A percentile compares a stretch with the other conserved stretches of the same genome.
Conservation (phyloP, 2,329 filamentous ascomycete genomes). For the Stagonosporopsis vannaccii region DNA sequence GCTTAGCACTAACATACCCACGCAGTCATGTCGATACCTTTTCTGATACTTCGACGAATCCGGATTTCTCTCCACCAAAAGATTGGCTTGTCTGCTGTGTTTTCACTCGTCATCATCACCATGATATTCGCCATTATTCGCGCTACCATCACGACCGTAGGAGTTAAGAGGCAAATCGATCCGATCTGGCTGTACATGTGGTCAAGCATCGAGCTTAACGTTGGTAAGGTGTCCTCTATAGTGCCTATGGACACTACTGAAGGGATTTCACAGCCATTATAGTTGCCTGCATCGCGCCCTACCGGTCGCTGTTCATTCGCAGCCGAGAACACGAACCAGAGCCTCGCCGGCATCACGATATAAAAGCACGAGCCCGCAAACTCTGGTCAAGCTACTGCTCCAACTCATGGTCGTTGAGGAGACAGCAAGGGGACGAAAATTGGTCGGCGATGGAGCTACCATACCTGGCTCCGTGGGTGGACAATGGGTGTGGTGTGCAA, state of each 20-base stretch:
- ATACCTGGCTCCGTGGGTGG: neutral
- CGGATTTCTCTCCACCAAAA: constrained; percentile 10
- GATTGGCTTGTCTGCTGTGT: constrained; percentile 11
- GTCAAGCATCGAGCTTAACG: constrained; percentile 13
- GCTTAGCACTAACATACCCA: neutral
- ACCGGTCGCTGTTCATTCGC: constrained; percentile 14
- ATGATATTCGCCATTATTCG: constrained; percentile 18
- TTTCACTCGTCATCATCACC: constrained; percentile 22
- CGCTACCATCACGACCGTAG: constrained; percentile 8
- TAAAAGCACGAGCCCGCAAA: neutral
- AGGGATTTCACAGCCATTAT: constrained; percentile 12
- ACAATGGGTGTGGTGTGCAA: neutral
- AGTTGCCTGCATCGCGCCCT: constrained; percentile 16
- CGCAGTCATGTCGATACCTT: constrained; percentile 19
- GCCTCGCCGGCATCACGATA: neutral
- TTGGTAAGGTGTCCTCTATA: constrained; percentile 12
- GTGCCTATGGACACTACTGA: neutral
- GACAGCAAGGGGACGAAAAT: neutral
- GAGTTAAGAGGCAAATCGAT: constrained; percentile 17
- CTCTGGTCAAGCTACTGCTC: neutral
- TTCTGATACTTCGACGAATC: constrained; percentile 12
- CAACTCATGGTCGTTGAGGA: neutral
- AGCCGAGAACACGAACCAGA: neutral
- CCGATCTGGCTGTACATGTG: constrained; percentile 19
- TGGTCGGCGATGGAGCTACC: neutral